A percentile compares a stretch with the other conserved stretches of the same genome.
Conservation (phyloP, 768 basidiomycete species). For the Boletus sp. region DNA sequence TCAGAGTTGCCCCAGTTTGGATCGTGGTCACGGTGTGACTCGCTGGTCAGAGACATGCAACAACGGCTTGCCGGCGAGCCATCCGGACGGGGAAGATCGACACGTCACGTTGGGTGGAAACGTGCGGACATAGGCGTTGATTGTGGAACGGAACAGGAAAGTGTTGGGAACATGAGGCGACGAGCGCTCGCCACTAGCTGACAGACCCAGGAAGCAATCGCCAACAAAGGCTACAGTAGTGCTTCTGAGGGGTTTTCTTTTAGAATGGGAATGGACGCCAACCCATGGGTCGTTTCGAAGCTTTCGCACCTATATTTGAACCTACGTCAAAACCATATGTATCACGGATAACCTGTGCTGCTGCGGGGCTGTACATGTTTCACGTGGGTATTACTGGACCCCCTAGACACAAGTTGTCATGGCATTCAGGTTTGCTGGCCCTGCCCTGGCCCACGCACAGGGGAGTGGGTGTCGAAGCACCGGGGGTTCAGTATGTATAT, state of each 20-base stretch:
- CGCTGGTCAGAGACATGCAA: conserved; percentile 1
- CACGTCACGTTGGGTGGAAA: conserved; percentile 14
- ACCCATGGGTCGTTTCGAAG: conserved; percentile 1
- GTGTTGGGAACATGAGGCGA: conserved; percentile 16
- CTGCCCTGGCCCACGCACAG: background rate
- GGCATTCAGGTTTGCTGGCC: background rate
- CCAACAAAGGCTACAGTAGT: background rate
- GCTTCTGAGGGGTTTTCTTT: conserved; percentile 1
- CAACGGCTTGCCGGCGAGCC: background rate
- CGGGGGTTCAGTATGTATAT: too few relatives aligned
- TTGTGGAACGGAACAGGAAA: conserved; percentile 12
- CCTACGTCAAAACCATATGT: background rate
- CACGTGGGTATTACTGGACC: background rate
- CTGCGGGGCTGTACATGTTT: conserved; percentile 10
- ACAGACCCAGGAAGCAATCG: background rate
- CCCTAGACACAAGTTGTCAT: background rate
- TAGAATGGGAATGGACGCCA: conserved; percentile 3
- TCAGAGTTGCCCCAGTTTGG: conserved; percentile 8
- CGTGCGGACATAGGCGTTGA: conserved; percentile 22
- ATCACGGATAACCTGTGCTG: conserved; percentile 4
- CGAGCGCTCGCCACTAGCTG: conserved; percentile 9
- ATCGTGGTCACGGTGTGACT: conserved; percentile 16
- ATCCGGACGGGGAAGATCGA: conserved; percentile 18
- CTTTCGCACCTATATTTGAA: conserved; percentile 10
- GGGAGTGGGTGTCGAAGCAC: background rate